Base-by-base conservation (phyloP, 495 filamentous ascomycete species). In the Sphaerosporella brunnea region DNA sequence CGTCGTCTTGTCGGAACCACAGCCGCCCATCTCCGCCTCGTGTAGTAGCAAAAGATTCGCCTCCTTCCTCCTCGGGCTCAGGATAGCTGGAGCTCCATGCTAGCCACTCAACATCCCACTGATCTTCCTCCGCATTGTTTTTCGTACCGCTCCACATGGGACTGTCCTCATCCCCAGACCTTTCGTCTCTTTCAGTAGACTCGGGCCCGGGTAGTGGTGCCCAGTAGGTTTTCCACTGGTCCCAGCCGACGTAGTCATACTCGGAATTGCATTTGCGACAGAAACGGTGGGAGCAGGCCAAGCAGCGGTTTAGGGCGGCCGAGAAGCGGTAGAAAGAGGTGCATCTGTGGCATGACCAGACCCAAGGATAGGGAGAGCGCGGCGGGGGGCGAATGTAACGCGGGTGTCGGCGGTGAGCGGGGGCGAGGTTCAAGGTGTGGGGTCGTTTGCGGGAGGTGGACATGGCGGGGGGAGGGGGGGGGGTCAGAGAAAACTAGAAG, bases 261-360 rank as follows among this genome's bases (percentile, higher is more conserved):
- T 60, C 57, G 35, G 45, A 41, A 2, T 45, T 36, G 16, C 57
- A 60, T 45, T 43, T 47, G 23, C 34, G 18, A 30, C 58, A 60
- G 51, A 60, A 60, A 18, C 53, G 50, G 40, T 60, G 57, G 3
- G 53, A 56, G 56, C 58, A 60, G 34, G 30, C 36, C 3, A 60
- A 57, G 30, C 58, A 60, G 23, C 58, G 47, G 39, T 59, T 55
- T 15, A 46, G 47, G 5, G 36, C 51, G n/a, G 58, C 56, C 4
- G 44, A 51, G 47, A 60, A 60, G 45, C 52, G 53, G 40, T 53
- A 56, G 26, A 35, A 43, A 10, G 21, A 39, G 7, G 30, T 45
- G 34, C 58, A 60, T 23, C 32, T 43, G 39, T 56, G 53, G 44
- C 58, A 60, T 21, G 41, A 47, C 57, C 58, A 60, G 32, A 56